Base-by-base conservation (phyloP, 768 basidiomycete genomes). In the Mycena metata region DNA sequence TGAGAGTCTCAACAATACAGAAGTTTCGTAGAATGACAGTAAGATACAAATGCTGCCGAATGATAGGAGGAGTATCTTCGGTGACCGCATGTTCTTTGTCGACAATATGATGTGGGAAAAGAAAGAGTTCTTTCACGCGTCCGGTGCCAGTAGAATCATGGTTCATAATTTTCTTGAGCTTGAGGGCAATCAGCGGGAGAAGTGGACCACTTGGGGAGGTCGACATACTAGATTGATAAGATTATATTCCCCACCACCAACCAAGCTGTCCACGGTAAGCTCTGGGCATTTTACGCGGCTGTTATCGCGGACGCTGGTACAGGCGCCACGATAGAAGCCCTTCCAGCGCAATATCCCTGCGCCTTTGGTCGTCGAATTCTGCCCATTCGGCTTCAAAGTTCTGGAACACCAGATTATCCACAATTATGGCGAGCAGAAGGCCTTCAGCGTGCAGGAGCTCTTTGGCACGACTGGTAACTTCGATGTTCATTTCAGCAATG, bases 241-340 rank as follows among this genome's bases (percentile, higher is more conserved):
- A 30, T 47, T 69, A 42, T 64, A 65, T 23, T 69, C 62, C 0
- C 68, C 62, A 21, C 50, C 55, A 5, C 68, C 63, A 17, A 52
- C 49, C 21, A 69, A 60, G 17, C 57, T 49, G 24, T 19, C 45
- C 5, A 69, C 23, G 3, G 68, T 64, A 47, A 60, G 21, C 26
- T 69, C 68, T 2, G 68, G 68, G 21, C 68, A 69, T 0, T 2
- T 13, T 8, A 46, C 2, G 35, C 62, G 68, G 23, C 61, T 64
- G 50, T 64, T 41, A 24, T 69, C 51, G 42, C 59, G 64, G 6
- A 59, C 52, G 15, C 41, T 36, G 23, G 13, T n/a, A 30, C 61
- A 64, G n/a, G 68, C 68, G 16, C 39, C 39, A 15, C 39, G 39
- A 39, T 39, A 39, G 5, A 36, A 39, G 10, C 39, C 30, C 39